Evolutionary conservation across 441 rosid genomes (phyloP), one percentile per base, ranked within the genome.

Genomic region (Biscutella auriculata): DNA sequence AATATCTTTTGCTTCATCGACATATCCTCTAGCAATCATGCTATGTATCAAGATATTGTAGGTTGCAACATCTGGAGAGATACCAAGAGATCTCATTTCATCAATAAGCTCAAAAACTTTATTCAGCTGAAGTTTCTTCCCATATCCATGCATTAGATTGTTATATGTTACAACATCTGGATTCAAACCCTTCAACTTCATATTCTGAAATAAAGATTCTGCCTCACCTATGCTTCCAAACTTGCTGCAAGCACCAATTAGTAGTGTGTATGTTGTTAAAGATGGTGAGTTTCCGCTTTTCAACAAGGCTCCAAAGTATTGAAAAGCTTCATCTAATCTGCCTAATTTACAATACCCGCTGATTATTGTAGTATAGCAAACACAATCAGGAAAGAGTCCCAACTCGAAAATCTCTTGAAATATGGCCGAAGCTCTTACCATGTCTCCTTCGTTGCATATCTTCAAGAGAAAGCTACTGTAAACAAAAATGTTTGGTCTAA

Each of bases 1-100:
- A 10, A 78, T 52, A 46, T 40, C 72, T 19, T 68, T 78, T 9
- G 80, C 82, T 69, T 75, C 76, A 28, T 60, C 63, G 1, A 66
- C 46, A 21, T 73, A 73, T 50, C 82, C 82, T 65, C 77, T 70
- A 42, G 42, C 2, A 11, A 70, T 59, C 54, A 75, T 61, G 69
- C 75, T 75, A 61, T 75, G 71, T 67, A 73, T 67, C 53, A 78
- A 56, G 49, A 73, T 73, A 64, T 78, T 78, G 64, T 75, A 73
- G 6, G 76, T 73, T 14, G 73, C 77, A 59, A 68, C 67, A 65
- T 73, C 78, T 9, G 80, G 82, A 56, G 67, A 56, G 25, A 70
- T 29, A 48, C 69, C 65, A 21, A 52, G 56, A 26, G 73, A 70
- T 66, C 67, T 67, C 80, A 78, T 78, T 42, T 33, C 44, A 69